Percentiles rank a stretch among this genome's conserved stretches.
Conservation (phyloP, 495 filamentous ascomycete genomes). For the Hyaloscypha variabilis region DNA sequence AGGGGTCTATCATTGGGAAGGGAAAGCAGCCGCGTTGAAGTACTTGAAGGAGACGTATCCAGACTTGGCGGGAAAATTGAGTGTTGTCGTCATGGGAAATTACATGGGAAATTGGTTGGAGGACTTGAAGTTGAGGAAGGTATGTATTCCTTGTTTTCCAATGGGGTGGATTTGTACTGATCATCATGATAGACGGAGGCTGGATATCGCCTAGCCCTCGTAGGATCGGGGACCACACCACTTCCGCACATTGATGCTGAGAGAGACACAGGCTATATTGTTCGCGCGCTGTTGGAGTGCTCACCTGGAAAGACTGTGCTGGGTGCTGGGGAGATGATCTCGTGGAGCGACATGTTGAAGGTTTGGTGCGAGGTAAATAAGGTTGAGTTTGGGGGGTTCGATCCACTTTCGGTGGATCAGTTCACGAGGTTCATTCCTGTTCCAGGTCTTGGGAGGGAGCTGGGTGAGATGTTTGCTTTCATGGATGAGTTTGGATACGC, state of each 20-base stretch:
- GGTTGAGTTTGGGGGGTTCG: constrained; percentile 16
- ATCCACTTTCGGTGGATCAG: constrained; percentile 11
- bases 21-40: constrained; percentile 30
- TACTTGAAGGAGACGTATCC: constrained; percentile 21
- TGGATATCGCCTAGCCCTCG: constrained; percentile 14
- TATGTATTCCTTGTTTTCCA: constrained; percentile 4
- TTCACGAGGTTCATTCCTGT: constrained; percentile 13
- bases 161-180: constrained; percentile 10
- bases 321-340: constrained; percentile 14
- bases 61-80: constrained; percentile 17
- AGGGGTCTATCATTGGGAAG: constrained; percentile 45
- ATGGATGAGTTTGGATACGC: constrained; percentile 40
- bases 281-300: constrained; percentile 15
- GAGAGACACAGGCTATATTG: constrained; percentile 16
- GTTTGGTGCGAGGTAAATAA: constrained; percentile 16
- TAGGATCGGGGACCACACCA: not conserved
- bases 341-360: constrained; percentile 21
- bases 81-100: constrained; percentile 12
- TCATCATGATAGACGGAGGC: constrained; percentile 15
- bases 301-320: constrained; percentile 20
- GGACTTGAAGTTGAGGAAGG: constrained; percentile 19
- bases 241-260: constrained; percentile 14
- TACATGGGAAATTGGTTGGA: constrained; percentile 25
- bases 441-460: constrained; percentile 32
- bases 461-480: constrained; percentile 39